Base-by-base conservation (phyloP, 2,329 filamentous ascomycete genomes). In the Aspergillus tanneri region DNA sequence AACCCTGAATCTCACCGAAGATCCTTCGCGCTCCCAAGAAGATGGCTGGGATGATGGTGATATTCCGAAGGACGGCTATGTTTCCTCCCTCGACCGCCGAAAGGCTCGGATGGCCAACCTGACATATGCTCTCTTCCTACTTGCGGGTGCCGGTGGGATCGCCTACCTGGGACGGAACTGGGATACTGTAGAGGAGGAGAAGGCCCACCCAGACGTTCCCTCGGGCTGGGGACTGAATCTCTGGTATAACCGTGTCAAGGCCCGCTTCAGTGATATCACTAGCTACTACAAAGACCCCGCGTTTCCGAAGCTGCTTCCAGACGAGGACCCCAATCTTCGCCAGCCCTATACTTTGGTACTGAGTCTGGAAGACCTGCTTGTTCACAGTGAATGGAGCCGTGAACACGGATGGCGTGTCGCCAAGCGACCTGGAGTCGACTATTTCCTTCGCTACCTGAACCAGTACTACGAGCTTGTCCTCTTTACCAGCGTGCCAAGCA, bases 401-500 rank as follows among this genome's bases (percentile, higher is more conserved):
- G 89, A 97, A 68, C 87, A 96, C 65, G 93, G 93, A 50, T 99
- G 93, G 90, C 84, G 92, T 58, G 81, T 95, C 53, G 93, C 93
- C 22, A 99, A 99, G 77, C 83, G 93, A 41, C 93, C 93, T 27
- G 93, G 93, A 37, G 82, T 95, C 53, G 93, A 99, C 74, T 99
- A 99, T 76, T 99, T 99, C 76, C 76, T 99, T 55, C 88, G 89
- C 65, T 99, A 99, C 70, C 81, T 99, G 40, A 92, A 88, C 72
- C 91, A 96, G 71, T 97, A 99, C 79, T 99, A 96, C 67, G 93
- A 99, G 71, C 79, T 99, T 46, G 93, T 97, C 43, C 83, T 99
- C 56, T 99, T 97, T 75, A 99, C 93, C 24, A 88, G 83, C 30
- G 86, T 93, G 38, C 90, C 92, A 0, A 89, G 85, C 63, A 85